Evolutionary conservation across 345 rosid genomes (phyloP), one percentile per base, ranked within the genome.

Genomic region (Streptanthus diversifolius): DNA sequence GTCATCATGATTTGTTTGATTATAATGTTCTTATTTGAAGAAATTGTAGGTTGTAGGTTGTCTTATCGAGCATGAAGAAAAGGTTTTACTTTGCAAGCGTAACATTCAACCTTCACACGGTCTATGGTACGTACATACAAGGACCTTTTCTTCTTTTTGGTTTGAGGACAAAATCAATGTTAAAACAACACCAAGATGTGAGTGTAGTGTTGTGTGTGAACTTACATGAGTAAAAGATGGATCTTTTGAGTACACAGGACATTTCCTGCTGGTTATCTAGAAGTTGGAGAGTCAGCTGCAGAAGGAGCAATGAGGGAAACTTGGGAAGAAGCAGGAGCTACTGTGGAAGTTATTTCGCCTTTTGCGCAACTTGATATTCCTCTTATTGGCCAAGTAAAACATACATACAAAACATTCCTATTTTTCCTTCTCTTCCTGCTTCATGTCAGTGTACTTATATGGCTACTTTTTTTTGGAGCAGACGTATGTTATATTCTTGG

Each of bases 241-340:
- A 45, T 53, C n/a, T 60, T 33, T 18, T 58, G 76, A 4, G 51
- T 32, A 45, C 49, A 36, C 78, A 93, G 99, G 99, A 95, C 99
- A 8, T 95, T 95, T 74, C 99, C 99, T 56, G 96, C 98, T 83
- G 99, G 99, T 80, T 95, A 89, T 83, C 22, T 93, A 81, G 98
- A 93, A 81, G 87, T 93, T 65, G 98, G 98, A 12, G 98, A 93
- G 78, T 93, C 98, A 36, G 93, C 97, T 48, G 90, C 93, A 0
- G 89, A 89, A 82, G 98, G 98, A 41, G 98, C 98, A 66, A 82
- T 84, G 57, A 81, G 98, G 80, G 98, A 93, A 81, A 93, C 97
- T 45, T 84, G 90, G 97, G 97, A 95, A 83, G 99, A 91, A 80
- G 96, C 99, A 9, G 82, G 87, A 47, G 97, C 99, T 17, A 89